These are phyloP conservation scores for Nemania sp. DNA, from an alignment of 2,329 filamentous ascomycete species.

Conservation along the genomic window DNA sequence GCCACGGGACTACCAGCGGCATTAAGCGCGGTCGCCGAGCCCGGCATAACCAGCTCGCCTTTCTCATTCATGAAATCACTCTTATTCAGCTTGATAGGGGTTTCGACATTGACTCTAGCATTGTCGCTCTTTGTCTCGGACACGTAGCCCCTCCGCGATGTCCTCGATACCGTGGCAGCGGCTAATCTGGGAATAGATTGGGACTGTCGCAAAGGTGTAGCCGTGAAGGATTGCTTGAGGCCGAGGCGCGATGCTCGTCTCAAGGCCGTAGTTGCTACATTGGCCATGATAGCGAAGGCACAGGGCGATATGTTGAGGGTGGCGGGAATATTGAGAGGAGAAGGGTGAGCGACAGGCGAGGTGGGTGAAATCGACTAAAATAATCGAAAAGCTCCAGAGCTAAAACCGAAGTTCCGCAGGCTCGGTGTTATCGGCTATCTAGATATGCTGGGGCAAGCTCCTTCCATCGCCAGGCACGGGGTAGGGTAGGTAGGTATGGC, in stretches of 20 bases:
- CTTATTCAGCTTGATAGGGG: constrained; percentile 87
- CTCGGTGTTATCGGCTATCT: constrained; percentile 37
- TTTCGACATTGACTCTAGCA: constrained; percentile 85
- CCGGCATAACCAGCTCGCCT: constrained; percentile 63
- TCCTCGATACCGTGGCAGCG: constrained; percentile 46
- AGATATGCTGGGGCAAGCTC: constrained; percentile 12
- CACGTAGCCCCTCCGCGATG: constrained; percentile 75
- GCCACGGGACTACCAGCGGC: constrained; percentile 85
- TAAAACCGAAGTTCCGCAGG: constrained; percentile 34
- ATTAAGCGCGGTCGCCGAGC: constrained; percentile 68
- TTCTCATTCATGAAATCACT: constrained; percentile 76
- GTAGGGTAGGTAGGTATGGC: neutral
- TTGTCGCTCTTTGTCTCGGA: constrained; percentile 82
- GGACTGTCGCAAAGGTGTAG: constrained; percentile 52
- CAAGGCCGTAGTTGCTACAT: constrained; percentile 74
- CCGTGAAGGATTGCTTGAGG: constrained; percentile 56
- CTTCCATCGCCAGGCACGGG: neutral
- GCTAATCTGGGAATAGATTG: constrained; percentile 52
- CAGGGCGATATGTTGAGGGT: constrained; percentile 32
- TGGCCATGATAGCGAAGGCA: constrained; percentile 64
- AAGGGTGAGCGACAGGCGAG: constrained; percentile 22
- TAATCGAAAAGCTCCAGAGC: constrained; percentile 25
- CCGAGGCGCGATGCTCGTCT: constrained; percentile 78
- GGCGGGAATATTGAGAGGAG: constrained; percentile 21
- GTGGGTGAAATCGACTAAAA: constrained; percentile 26